These are phyloP conservation scores for Purpureocillium lavendulum DNA, from an alignment of 2,329 filamentous ascomycete genomes.

Conservation along the genomic window DNA sequence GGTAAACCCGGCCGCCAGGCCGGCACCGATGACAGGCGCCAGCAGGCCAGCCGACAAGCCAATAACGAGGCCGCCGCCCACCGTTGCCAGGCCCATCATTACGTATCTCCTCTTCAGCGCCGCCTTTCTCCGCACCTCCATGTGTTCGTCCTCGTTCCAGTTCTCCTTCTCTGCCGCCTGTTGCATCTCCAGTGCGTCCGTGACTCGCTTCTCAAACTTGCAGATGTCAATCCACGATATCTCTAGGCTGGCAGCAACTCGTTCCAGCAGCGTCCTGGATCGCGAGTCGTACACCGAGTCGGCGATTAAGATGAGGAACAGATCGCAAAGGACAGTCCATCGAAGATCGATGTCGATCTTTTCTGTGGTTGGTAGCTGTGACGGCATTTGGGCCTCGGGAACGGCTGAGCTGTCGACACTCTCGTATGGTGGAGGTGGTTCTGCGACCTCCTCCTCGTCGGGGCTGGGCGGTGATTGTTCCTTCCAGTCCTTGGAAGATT, in stretches of 20 bases:
- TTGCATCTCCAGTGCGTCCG: conserved; percentile 96
- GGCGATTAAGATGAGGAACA: conserved; percentile 94
- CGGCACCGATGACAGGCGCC: conserved; percentile 88
- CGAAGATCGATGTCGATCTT: conserved; percentile 93
- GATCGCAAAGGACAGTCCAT: conserved; percentile 93
- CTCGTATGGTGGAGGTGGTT: conserved; percentile 51
- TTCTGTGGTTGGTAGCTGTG: conserved; percentile 69
- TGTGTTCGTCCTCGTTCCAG: conserved; percentile 94
- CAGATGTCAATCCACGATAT: conserved; percentile 91
- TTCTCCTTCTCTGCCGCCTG: conserved; percentile 90
- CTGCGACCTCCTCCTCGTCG: conserved; percentile 22
- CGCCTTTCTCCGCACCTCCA: conserved; percentile 74
- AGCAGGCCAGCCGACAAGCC: conserved; percentile 87
- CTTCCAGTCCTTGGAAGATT: no score
- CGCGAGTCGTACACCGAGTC: conserved; percentile 89
- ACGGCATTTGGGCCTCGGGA: conserved; percentile 72
- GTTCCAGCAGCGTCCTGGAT: conserved; percentile 75
- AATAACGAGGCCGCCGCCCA: conserved; percentile 90
- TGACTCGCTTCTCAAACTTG: conserved; percentile 93
- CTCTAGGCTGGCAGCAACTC: conserved; percentile 70
- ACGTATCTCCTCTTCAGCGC: conserved; percentile 78
- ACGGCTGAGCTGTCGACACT: conserved; percentile 61
- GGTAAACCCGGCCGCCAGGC: conserved; percentile 87
- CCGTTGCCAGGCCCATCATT: conserved; percentile 94
- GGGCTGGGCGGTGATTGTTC: no score